Base-by-base conservation (phyloP, 495 filamentous ascomycete genomes). In the Baudoinia panamericana region DNA sequence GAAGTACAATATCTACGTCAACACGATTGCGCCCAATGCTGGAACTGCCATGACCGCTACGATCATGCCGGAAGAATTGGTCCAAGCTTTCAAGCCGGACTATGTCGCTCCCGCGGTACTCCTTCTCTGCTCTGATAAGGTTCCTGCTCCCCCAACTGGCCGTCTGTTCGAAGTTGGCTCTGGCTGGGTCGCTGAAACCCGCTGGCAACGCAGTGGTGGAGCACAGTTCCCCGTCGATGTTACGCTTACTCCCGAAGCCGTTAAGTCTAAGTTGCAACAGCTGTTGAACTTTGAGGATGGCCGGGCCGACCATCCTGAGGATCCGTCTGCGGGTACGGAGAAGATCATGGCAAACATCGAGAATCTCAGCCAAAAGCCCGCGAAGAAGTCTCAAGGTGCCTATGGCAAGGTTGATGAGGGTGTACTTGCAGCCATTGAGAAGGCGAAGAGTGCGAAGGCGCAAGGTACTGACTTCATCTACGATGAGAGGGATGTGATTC, bases 81-180 rank as follows among this genome's bases (percentile, higher is more conserved):
- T 97, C 30, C 88, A 95, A 69, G 92, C 90, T 25, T 93, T 97
- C 75, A 97, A 97, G 78, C 90, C 90, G 30, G 90, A 95, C 53
- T 95, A 96, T 59, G 87, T 97, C 62, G 90, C 90, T 30, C 90
- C 90, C 32, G 60, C 95, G 28, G 88, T 97, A 33, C 79, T 82
- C 20, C 75, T 84, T 23, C 78, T 97, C 29, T 80, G 73, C 67
- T 90, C 84, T 39, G 90, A 97, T 63, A 82, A 82, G 56, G 69
- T 82, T 17, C 88, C 88, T 20, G 73, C 79, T 48, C 76, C 83
- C 49, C 72, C 76, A 10, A 95, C 86, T 46, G 88, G 88, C 51
- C 79, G 76, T 36, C 75, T 97, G n/a, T 97, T 80, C 63, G 90
- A 97, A 69, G 83, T 87, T 45, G 90, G 90, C 55, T 88, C 83